Evolutionary conservation across 2,329 filamentous ascomycete species (phyloP).

Genomic region (Aureobasidium subglaciale): DNA sequence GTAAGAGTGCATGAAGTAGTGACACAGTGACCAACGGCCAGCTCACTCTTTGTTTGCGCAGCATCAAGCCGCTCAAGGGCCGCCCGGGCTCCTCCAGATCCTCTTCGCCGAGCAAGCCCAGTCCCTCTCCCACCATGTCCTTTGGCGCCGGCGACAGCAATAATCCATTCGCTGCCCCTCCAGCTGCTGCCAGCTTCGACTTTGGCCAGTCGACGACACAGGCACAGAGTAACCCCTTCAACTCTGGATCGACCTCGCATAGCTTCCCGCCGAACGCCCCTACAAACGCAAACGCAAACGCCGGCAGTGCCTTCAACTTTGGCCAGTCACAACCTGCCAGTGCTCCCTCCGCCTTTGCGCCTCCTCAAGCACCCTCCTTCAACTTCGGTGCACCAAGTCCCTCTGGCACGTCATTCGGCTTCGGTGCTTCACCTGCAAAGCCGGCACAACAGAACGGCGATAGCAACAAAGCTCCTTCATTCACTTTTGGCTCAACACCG

Average conservation of each 20-base stretch:
- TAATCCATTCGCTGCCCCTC: conserved; percentile 8
- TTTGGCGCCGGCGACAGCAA: conserved; percentile 5
- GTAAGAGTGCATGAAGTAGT: conserved; percentile 13
- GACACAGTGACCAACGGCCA: background rate
- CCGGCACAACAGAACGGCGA: background rate
- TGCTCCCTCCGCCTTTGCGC: conserved; percentile 11
- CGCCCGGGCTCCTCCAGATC: background rate
- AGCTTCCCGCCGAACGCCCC: conserved; percentile 7
- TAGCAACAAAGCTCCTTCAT: conserved; percentile 6
- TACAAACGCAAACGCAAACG: background rate
- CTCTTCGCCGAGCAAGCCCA: conserved; percentile 1
- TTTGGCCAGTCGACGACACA: conserved; percentile 5
- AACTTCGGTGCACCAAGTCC: conserved; percentile 4
- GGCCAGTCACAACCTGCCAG: conserved; percentile 13
- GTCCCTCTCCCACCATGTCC: background rate
- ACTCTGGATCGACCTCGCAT: background rate
- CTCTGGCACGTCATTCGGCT: conserved; percentile 6
- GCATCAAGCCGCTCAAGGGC: conserved; percentile 15
- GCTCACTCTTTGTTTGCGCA: conserved; percentile 3
- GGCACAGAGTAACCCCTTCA: conserved; percentile 4
- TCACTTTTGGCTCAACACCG: conserved; percentile 8
- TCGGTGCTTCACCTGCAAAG: conserved; percentile 1
- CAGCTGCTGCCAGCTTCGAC: conserved; percentile 4
- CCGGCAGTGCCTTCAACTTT: conserved; percentile 12
- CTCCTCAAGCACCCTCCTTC: background rate